Evolutionary conservation across 1,139 yeast species (phyloP).

Genomic region (Lodderomyces parapsilosis): DNA sequence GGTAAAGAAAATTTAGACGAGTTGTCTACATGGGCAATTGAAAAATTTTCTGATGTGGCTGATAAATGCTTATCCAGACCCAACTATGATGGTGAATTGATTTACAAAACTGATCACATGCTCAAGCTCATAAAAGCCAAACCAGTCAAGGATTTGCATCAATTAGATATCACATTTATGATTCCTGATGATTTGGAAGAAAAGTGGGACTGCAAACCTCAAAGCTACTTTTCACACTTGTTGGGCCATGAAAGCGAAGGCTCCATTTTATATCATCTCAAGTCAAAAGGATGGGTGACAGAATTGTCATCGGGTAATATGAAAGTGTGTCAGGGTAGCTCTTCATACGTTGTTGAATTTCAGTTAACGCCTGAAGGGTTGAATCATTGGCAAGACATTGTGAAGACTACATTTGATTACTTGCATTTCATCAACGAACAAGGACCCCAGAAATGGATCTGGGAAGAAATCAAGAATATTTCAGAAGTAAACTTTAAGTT

Average conservation of each 20-base stretch:
- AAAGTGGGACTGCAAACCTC: conserved; percentile 68
- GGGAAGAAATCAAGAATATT: conserved; percentile 48
- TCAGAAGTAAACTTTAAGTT: conserved; percentile 57
- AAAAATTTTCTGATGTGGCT: conserved; percentile 63
- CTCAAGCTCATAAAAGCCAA: conserved; percentile 61
- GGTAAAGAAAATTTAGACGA: conserved; percentile 80
- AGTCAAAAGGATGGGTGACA: conserved; percentile 73
- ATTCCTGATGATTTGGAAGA: conserved; percentile 70
- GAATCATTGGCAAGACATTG: conserved; percentile 58
- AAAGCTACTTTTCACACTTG: conserved; percentile 70
- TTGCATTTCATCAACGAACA: conserved; percentile 49
- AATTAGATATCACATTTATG: conserved; percentile 64
- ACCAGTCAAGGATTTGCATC: conserved; percentile 80
- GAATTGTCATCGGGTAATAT: conserved; percentile 74
- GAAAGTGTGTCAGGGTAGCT: conserved; percentile 67
- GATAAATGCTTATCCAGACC: conserved; percentile 57
- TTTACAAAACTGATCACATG: conserved; percentile 45
- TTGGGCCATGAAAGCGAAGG: conserved; percentile 92
- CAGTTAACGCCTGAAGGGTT: conserved; percentile 79
- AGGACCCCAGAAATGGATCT: conserved; percentile 62
- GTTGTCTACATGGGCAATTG: conserved; percentile 66
- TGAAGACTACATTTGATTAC: conserved; percentile 66
- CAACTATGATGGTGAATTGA: conserved; percentile 33
- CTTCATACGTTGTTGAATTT: conserved; percentile 63
- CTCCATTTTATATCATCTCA: conserved; percentile 68